Conservation (phyloP, 2,329 filamentous ascomycete genomes). For the Nannizzia gypsea region DNA sequence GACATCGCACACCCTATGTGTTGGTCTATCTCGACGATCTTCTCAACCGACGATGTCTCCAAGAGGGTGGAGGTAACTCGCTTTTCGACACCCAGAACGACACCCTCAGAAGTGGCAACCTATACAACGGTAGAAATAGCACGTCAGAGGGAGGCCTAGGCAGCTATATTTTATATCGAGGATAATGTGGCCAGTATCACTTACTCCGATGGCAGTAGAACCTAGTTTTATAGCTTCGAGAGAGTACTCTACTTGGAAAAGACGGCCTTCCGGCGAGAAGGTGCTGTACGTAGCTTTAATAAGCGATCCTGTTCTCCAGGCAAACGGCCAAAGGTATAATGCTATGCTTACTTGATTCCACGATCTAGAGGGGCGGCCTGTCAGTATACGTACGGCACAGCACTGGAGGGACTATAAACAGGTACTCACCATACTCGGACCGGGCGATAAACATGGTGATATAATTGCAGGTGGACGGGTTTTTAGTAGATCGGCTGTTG, state of each 20-base stretch:
- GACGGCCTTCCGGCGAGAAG: constrained; percentile 97
- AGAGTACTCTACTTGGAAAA: constrained; percentile 99
- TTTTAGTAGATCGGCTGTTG: neutral
- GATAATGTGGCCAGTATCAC: constrained; percentile 17
- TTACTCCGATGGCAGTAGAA: constrained; percentile 87
- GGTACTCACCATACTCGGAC: constrained; percentile 89
- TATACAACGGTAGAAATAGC: constrained; percentile 18
- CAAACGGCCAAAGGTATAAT: constrained; percentile 9
- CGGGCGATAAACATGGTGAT: constrained; percentile 96
- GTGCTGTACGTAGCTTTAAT: constrained; percentile 49
- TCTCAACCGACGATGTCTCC: constrained; percentile 95
- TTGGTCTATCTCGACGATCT: constrained; percentile 98
- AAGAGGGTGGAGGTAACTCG: constrained; percentile 95
- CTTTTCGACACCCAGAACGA: constrained; percentile 96
- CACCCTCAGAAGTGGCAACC: constrained; percentile 85
- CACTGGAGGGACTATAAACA: constrained; percentile 15
- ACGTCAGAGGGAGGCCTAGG: constrained; percentile 3
- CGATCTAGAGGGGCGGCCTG: constrained; percentile 52
- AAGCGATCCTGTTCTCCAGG: constrained; percentile 13
- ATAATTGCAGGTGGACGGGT: neutral
- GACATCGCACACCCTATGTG: constrained; percentile 99
- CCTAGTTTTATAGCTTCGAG: constrained; percentile 99
- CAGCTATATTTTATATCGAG: neutral
- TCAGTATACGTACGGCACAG: neutral
- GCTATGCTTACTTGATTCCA: constrained; percentile 73